Evolutionary conservation across 352 stramenopile genomes (phyloP).

Genomic region (Albugo laibachii): DNA sequence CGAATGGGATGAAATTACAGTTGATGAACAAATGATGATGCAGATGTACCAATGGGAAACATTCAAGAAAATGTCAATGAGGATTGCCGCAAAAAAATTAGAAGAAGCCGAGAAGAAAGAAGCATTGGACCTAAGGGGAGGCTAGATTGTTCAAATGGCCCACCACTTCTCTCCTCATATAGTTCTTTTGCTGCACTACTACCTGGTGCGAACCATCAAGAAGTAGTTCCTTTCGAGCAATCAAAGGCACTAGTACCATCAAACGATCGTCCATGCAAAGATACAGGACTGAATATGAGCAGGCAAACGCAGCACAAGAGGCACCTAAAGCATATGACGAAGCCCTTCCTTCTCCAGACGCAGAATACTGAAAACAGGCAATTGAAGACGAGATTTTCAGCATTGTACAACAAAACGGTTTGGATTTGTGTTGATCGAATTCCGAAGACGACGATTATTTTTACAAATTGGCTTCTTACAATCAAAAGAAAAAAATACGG

Average conservation of each 20-base stretch:
- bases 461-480: too few species aligned
- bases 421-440: conserved; percentile 9
- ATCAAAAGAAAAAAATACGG: too few species aligned
- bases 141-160: too few species aligned
- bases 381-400: neutral
- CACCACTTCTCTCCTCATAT: neutral
- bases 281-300: too few species aligned
- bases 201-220: neutral
- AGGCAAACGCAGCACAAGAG: too few species aligned
- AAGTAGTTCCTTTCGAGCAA: neutral
- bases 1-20: neutral
- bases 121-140: too few species aligned
- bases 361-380: conserved; percentile 9
- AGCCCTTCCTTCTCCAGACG: conserved; percentile 1
- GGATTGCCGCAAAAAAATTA: neutral
- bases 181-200: too few species aligned
- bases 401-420: conserved; percentile 4
- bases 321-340: too few species aligned
- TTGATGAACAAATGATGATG: neutral
- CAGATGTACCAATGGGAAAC: neutral
- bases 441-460: conserved; percentile 6
- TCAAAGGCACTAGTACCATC: conserved; percentile 2
- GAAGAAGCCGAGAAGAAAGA: too few species aligned
- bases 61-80: neutral
- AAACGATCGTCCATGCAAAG: too few species aligned